Evolutionary conservation across 352 stramenopile genomes (phyloP).

Genomic region (Saprolegnia diclina): DNA sequence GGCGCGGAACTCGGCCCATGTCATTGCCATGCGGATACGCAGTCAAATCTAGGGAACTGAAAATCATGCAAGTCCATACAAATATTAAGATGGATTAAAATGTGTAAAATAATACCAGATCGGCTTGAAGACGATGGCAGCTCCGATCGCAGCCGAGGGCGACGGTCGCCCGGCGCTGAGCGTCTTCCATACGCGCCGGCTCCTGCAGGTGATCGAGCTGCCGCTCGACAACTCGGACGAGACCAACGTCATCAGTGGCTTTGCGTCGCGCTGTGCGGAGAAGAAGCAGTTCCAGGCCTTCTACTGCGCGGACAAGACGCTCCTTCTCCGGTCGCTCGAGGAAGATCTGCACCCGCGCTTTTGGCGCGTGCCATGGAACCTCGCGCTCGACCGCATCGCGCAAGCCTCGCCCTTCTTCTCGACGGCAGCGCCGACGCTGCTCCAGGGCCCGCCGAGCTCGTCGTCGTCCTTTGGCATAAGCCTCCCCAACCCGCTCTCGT

Average conservation of each 20-base stretch:
- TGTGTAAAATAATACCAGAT: background rate
- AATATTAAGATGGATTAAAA: background rate
- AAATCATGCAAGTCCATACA: background rate
- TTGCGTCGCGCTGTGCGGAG: slow-evolving; percentile 22
- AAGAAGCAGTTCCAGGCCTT: slow-evolving; percentile 28
- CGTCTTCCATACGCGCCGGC: slow-evolving; percentile 23
- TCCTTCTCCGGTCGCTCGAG: slow-evolving; percentile 70
- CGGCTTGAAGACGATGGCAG: background rate
- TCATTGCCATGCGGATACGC: slow-evolving; percentile 34
- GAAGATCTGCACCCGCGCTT: slow-evolving; percentile 64
- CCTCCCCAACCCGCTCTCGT: slow-evolving; percentile 7
- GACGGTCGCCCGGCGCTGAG: background rate
- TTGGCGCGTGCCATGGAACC: slow-evolving; percentile 43
- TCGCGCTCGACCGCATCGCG: slow-evolving; percentile 36
- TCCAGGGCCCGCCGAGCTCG: background rate
- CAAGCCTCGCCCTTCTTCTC: slow-evolving; percentile 4
- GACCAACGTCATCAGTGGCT: slow-evolving; percentile 23
- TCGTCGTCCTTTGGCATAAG: slow-evolving; percentile 11
- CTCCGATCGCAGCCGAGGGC: background rate
- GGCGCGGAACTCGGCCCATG: slow-evolving; percentile 42
- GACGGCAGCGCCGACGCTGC: background rate
- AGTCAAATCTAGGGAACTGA: background rate
- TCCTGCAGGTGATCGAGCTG: slow-evolving; percentile 27
- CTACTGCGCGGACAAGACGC: slow-evolving; percentile 26
- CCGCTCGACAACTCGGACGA: slow-evolving; percentile 26